These are phyloP conservation scores for Yarrowia keelungensis DNA, from an alignment of 805 yeast genomes.

Conservation along the genomic window DNA sequence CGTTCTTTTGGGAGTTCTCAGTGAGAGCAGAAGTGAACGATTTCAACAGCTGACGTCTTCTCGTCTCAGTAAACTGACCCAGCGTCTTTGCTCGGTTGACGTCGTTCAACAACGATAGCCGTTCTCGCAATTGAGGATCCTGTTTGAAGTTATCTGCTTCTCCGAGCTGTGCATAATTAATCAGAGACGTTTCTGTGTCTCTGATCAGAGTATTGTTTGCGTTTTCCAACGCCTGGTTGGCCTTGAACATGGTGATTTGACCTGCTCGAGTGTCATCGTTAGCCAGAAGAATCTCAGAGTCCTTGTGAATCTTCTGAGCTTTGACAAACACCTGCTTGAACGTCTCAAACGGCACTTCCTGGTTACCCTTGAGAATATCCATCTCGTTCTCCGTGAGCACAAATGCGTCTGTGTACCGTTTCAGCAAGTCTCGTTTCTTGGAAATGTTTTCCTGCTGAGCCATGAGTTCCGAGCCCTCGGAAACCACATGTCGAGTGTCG, in stretches of 20 bases:
- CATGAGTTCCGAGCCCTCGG: conserved; percentile 46
- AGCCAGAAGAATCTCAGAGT: conserved; percentile 73
- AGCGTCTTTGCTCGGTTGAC: conserved; percentile 56
- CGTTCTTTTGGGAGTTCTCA: conserved; percentile 42
- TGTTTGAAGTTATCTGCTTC: conserved; percentile 41
- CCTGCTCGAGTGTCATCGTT: conserved; percentile 43
- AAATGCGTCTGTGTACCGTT: conserved; percentile 60
- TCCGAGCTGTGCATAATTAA: conserved; percentile 45
- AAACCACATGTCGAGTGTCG: conserved; percentile 46
- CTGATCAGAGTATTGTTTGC: conserved; percentile 66
- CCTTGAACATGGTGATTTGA: conserved; percentile 29
- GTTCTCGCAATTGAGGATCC: conserved; percentile 42
- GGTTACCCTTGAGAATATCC: conserved; percentile 56
- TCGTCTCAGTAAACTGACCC: conserved; percentile 66
- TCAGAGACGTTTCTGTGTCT: conserved; percentile 59
- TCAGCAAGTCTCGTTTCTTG: conserved; percentile 46
- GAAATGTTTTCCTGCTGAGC: conserved; percentile 43
- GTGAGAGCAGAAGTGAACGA: conserved; percentile 62
- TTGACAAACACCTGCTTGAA: conserved; percentile 59
- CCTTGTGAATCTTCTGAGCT: conserved; percentile 68
- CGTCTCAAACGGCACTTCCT: conserved; percentile 52
- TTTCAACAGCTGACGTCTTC: conserved; percentile 67
- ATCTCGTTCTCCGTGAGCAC: conserved; percentile 76
- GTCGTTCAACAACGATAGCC: conserved; percentile 50
- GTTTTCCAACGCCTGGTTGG: conserved; percentile 65